Conservation (phyloP, 345 rosid species). For the Trapa bicornis region DNA sequence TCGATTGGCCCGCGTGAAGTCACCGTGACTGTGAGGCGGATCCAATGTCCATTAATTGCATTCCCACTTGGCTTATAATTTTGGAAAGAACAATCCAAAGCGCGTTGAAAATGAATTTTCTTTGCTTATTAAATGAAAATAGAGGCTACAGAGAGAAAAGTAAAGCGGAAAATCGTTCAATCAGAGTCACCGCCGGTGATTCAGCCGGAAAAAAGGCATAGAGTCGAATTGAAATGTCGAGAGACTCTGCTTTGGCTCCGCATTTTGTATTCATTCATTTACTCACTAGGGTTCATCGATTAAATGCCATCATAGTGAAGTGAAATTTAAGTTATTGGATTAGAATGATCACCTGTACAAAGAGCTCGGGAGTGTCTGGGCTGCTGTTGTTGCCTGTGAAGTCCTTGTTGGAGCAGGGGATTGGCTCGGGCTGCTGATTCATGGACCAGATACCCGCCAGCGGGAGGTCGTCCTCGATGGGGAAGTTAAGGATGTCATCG, state of each 20-base stretch:
- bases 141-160: neutral
- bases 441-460: conserved; percentile 49
- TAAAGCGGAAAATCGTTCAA: neutral
- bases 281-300: no score
- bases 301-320: neutral
- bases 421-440: conserved; percentile 39
- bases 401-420: conserved; percentile 48
- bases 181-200: neutral
- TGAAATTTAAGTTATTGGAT: neutral
- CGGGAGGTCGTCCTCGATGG: conserved; percentile 46
- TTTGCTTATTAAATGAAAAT: no score
- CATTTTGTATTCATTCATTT: no score
- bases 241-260: no score
- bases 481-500: conserved; percentile 78
- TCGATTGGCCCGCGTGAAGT: conserved; percentile 1
- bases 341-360: conserved; percentile 61
- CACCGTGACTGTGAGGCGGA: neutral
- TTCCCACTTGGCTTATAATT: neutral
- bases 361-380: conserved; percentile 67
- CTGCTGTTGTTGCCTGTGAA: conserved; percentile 28
- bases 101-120: neutral
- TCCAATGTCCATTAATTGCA: conserved; percentile 6
- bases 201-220: neutral
- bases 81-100: neutral
- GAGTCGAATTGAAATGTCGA: neutral